Conservation (phyloP, 805 yeast species). For the Maudiozyma saulgeensis region DNA sequence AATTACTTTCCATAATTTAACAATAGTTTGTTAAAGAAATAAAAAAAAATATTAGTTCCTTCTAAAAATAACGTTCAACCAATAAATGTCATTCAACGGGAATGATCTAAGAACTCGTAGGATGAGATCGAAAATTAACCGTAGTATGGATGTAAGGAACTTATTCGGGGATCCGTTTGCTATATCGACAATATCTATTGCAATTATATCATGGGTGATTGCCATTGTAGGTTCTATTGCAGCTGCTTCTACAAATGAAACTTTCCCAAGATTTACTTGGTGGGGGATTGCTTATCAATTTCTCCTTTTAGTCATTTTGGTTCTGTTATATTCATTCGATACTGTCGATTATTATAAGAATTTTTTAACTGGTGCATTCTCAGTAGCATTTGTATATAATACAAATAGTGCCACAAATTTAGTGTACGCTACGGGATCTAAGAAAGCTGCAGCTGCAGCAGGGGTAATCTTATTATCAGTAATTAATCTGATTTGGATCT, state of each 20-base stretch:
- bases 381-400: constrained; percentile 73
- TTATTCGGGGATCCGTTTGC: constrained; percentile 82
- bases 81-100: neutral
- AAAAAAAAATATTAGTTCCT: neutral
- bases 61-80: neutral
- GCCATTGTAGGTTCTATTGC: constrained; percentile 82
- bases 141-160: constrained; percentile 34
- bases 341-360: constrained; percentile 59
- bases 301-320: constrained; percentile 43
- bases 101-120: constrained; percentile 12
- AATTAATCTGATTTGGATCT: constrained; percentile 73
- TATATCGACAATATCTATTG: constrained; percentile 66
- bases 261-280: constrained; percentile 84
- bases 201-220: constrained; percentile 73
- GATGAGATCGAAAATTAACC: constrained; percentile 13
- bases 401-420: constrained; percentile 75
- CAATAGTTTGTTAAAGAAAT: neutral
- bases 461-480: constrained; percentile 81
- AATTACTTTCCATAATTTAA: neutral
- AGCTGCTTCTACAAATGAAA: constrained; percentile 29
- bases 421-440: constrained; percentile 57
- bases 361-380: constrained; percentile 32
- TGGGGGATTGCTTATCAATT: constrained; percentile 88
- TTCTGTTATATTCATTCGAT: constrained; percentile 48
- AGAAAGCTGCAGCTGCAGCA: constrained; percentile 80